Evolutionary conservation across 805 yeast species (phyloP), one percentile per base, ranked within the genome.

Genomic region (Saturnispora gosingensis): DNA sequence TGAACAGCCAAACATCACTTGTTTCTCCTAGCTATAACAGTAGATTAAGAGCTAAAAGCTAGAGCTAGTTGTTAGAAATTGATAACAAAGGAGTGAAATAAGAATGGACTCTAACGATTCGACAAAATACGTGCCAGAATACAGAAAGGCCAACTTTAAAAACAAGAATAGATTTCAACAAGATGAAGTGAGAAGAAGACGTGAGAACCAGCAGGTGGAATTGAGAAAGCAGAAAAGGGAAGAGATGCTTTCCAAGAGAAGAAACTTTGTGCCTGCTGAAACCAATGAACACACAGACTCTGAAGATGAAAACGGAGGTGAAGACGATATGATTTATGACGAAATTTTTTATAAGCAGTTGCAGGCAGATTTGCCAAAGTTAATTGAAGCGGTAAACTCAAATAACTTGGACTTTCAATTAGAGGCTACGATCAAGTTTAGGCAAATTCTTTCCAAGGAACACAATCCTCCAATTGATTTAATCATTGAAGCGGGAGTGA

Each of bases 151-250:
- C 42, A 88, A 85, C 66, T 93, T 87, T 76, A 93, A 93, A 69
- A 91, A 93, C 74, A 88, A 90, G 68, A 88, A 93, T 57, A 81
- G 95, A 65, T 93, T 93, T 67, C 85, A 86, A 63, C 88, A 88
- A 53, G 99, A 93, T 67, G 99, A 93, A 75, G 81, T 93, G 62
- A 87, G 99, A 70, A 89, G 98, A 70, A 85, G 99, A 68, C 85
- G 98, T 69, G 99, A 91, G 69, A 95, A 87, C 53, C 97, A 91
- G 63, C 97, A 91, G 71, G 95, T 93, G 54, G 98, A 90, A 67
- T 77, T 93, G 63, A 81, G 99, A 72, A 93, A 95, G 73, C 96
- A 90, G 56, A 90, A 90, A 70, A 82, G 99, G 66, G 99, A 93
- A 67, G 98, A 93, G 68, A 85, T 87, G 52, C 76, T 93, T 59